Evolutionary conservation across 805 yeast species (phyloP), one percentile per base, ranked within the genome.

Genomic region (Ogataea methanolica): DNA sequence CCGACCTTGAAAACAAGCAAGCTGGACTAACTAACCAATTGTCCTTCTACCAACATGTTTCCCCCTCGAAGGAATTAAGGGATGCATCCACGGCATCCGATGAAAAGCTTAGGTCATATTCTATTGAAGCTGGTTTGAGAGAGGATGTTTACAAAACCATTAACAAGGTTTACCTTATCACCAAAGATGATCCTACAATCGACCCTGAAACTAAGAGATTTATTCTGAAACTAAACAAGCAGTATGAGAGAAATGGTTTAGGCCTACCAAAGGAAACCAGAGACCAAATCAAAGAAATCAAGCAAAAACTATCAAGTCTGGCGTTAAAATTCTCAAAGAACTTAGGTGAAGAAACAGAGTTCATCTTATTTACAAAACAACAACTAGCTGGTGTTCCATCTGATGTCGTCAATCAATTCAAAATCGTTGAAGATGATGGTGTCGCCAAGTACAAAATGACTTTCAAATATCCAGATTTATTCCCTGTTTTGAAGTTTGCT

Each of bases 401-500:
- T 36, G 80, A 79, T 48, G 79, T 79, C 2, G 55, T 85, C 54
- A 74, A 73, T 17, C 85, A 77, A 59, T 83, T 82, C 58, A 84
- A 76, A 45, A 67, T 65, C 47, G 68, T 71, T 22, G 67, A 68
- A 34, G 57, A 54, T 6, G 74, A 69, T 19, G 78, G 71, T 21
- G 73, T 67, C 16, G 67, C 65, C 16, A 64, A 68, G 44, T 71
- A 63, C 54, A 83, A 83, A 60, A 84, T 88, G 73, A 84, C 94
- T 2, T 86, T 79, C 70, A 87, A 88, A 64, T 85, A 85, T 58
- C 94, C 96, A 1, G 96, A 88, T 60, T 65, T 84, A 42, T 70
- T 83, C 51, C 95, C 95, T 2, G 84, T 85, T n/a, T 65, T 86
- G 64, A 85, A 85, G 62, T 81, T 81, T 63, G 91, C 95, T 39